Percentiles rank a stretch among this genome's conserved stretches.
These are phyloP conservation scores for Cinnamomum chago DNA, from an alignment of 164 flowering plant species.

Conservation along the genomic window DNA sequence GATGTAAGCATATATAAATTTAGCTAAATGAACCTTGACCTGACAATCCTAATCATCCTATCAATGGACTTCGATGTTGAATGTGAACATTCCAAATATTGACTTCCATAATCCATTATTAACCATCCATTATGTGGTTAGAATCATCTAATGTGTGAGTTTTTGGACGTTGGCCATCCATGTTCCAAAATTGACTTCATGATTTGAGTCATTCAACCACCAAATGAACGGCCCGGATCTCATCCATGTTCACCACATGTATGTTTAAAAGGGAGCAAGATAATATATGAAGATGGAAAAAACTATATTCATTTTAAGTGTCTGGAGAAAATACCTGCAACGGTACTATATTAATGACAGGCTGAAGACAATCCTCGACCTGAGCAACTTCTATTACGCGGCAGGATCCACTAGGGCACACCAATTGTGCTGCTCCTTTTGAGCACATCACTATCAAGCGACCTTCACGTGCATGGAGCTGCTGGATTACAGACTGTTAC, in stretches of 20 bases:
- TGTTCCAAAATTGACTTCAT: too few relatives aligned
- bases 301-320: background rate
- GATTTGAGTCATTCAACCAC: background rate
- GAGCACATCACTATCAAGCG: constrained; percentile 89
- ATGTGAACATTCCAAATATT: too few relatives aligned
- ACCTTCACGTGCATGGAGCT: constrained; percentile 95
- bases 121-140: background rate
- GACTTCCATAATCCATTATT: background rate
- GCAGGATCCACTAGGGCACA: constrained; percentile 58
- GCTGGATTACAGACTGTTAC: constrained; percentile 97
- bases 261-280: background rate
- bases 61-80: too few relatives aligned
- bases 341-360: constrained; percentile 81
- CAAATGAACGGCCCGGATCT: background rate
- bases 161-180: background rate
- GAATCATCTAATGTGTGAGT: background rate
- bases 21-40: too few relatives aligned
- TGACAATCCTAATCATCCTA: too few relatives aligned
- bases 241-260: background rate
- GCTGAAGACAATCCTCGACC: constrained; percentile 94
- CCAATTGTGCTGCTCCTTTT: constrained; percentile 70
- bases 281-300: too few relatives aligned
- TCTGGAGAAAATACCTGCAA: constrained; percentile 60
- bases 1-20: too few relatives aligned
- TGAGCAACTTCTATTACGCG: constrained; percentile 90